Evolutionary conservation across 768 basidiomycete species (phyloP), one percentile per base, ranked within the genome.

Genomic region (Calocybe gangraenosa): DNA sequence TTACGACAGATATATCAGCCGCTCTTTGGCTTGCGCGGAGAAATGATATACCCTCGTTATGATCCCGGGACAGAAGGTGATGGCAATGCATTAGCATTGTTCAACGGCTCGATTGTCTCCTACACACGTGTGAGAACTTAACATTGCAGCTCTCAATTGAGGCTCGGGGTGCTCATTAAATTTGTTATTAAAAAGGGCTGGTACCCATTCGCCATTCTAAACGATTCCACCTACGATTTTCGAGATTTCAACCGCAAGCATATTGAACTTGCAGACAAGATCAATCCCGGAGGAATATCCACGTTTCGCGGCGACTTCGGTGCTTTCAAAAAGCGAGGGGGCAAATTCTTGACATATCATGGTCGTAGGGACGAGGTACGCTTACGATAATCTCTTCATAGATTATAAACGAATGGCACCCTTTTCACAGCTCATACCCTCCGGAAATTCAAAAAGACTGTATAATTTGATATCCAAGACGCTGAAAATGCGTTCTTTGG

Each of bases 301-400:
- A 37, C 17, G 21, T 45, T 31, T 30, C 15, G 23, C 11, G 15
- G 43, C 17, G 35, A 44, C 18, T 34, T 49, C 8, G 35, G 42
- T 22, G 11, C 17, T 11, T 45, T 49, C 48, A 34, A 35, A 15
- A 14, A 40, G 21, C 17, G 48, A 8, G 48, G 48, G 2, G 48
- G 48, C 11, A 49, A 49, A 31, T 49, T 49, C 20, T 18, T 49
- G 15, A 40, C 48, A 10, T 49, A 49, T 30, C 48, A 49, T 22
- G 43, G 42, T 8, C 48, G 42, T n/a, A n/a, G n/a, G n/a, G n/a
- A n/a, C n/a, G n/a, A n/a, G n/a, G 23, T 33, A 31, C 33, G 17
- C 7, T 25, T n/a, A 5, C 17, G 5, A 14, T 34, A 6, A 34
- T 17, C 6, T 14, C 14, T 5, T 34, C 4, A 34, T 17, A 30